Percentiles rank a stretch among this genome's conserved stretches.
phyloP scores from a whole-genome alignment of 2,329 filamentous ascomycete species.

The Aspergillus phoenicis region DNA sequence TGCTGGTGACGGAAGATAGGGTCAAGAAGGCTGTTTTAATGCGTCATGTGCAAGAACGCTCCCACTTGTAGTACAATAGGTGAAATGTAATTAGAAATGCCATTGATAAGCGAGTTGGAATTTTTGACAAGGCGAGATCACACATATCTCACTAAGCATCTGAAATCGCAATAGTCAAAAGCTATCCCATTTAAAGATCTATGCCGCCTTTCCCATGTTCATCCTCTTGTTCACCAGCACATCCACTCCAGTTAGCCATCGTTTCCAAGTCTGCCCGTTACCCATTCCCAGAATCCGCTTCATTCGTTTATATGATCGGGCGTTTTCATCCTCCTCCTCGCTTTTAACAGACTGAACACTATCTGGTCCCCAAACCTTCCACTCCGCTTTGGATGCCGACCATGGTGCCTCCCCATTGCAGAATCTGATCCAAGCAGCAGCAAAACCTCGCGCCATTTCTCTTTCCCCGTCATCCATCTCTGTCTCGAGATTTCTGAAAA shows the following conservation, averaged over 20 bases:
- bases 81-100: too few relatives aligned
- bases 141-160: too few relatives aligned
- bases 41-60: background rate
- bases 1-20: conserved; percentile 31
- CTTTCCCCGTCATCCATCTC: conserved; percentile 23
- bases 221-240: conserved; percentile 26
- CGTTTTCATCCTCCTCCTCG: conserved; percentile 26
- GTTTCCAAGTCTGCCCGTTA: conserved; percentile 21
- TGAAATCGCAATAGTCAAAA: too few relatives aligned
- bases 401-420: conserved; percentile 25
- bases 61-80: background rate
- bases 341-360: conserved; percentile 17
- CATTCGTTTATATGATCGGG: conserved; percentile 26
- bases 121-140: too few relatives aligned
- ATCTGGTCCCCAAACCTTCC: conserved; percentile 30
- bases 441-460: conserved; percentile 24
- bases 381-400: conserved; percentile 12
- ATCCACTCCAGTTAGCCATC: conserved; percentile 26
- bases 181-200: too few relatives aligned
- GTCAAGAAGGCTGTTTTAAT: conserved; percentile 21
- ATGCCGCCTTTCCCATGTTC: conserved; percentile 17
- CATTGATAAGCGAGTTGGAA: too few relatives aligned
- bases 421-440: conserved; percentile 28
- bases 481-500: conserved; percentile 27
- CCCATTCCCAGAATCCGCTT: conserved; percentile 22